phyloP scores from a whole-genome alignment of 1,284 basidiomycete species.

The Stygiomarasmius scandens region DNA sequence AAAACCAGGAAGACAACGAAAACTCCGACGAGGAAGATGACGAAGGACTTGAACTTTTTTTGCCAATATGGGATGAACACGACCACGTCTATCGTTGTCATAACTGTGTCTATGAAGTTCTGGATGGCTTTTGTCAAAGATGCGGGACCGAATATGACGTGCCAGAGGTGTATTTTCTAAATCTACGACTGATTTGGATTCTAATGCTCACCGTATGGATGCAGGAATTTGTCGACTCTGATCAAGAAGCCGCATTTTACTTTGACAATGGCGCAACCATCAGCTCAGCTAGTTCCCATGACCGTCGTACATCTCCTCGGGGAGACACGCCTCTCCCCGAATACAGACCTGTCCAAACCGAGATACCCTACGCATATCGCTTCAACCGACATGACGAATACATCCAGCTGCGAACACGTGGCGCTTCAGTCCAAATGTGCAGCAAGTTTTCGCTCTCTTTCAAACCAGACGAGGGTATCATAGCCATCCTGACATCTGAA shows the following conservation, averaged over 20 bases:
- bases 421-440: neutral
- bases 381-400: neutral
- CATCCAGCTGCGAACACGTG: neutral
- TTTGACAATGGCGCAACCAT: neutral
- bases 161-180: neutral
- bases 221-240: neutral
- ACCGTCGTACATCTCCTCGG: neutral
- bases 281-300: neutral
- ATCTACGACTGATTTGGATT: neutral
- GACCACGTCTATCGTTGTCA: neutral
- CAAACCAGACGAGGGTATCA: neutral
- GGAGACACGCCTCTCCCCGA: neutral
- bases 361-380: neutral
- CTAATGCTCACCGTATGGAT: neutral
- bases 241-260: neutral
- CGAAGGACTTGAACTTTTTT: neutral
- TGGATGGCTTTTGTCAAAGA: neutral
- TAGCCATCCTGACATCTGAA: neutral
- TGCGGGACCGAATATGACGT: neutral
- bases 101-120: neutral
- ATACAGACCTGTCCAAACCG: neutral
- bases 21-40: neutral
- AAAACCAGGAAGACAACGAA: neutral
- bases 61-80: neutral
- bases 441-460: neutral